Base-by-base conservation (phyloP, 768 basidiomycete species). In the Fomitopsis serialis region DNA sequence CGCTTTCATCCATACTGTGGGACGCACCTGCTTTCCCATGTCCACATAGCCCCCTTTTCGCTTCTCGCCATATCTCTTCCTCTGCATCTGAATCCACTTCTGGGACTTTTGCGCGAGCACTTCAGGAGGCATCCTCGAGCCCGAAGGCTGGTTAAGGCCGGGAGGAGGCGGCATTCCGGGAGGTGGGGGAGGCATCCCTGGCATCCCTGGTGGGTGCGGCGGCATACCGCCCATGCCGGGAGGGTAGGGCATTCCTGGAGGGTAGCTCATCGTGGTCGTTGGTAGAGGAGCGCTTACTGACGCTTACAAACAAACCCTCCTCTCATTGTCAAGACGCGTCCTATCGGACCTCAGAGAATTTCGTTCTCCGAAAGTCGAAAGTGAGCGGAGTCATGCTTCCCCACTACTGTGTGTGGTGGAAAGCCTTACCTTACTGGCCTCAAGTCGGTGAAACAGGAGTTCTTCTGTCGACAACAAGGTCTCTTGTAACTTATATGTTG, bases 41-140 rank as follows among this genome's bases (percentile, higher is more conserved):
- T 94, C 92, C 56, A 93, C 84, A 64, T 82, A 92, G 29, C 89
- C 92, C 29, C 89, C 90, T 69, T 85, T 91, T 57, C 91, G 76
- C 76, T 90, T 94, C 74, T 89, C 91, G 51, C 92, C 92, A 59
- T 92, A 97, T 55, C 93, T 80, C 71, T 87, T 93, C 72, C 78
- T 85, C 74, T 96, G 93, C 85, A 93, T 89, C 63, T 91, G 87
- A 52, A 89, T 75, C 93, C 93, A 98, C 77, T 98, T 98, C 74
- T 92, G 86, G 35, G 91, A 86, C 75, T 98, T 99, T 71, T 89
- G 85, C 34, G 85, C 83, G 61, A 98, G 79, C 57, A 87, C 82
- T 76, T 85, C 85, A 15, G 77, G 76, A 37, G 80, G 73, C 62
- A 88, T 73, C 29, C 71, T 70, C 10, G 75, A 73, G 21, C 70